Evolutionary conservation across 176 grass and related monocot genomes (phyloP), one percentile per base, ranked within the genome.

Genomic region (Sorghum bicolor): DNA sequence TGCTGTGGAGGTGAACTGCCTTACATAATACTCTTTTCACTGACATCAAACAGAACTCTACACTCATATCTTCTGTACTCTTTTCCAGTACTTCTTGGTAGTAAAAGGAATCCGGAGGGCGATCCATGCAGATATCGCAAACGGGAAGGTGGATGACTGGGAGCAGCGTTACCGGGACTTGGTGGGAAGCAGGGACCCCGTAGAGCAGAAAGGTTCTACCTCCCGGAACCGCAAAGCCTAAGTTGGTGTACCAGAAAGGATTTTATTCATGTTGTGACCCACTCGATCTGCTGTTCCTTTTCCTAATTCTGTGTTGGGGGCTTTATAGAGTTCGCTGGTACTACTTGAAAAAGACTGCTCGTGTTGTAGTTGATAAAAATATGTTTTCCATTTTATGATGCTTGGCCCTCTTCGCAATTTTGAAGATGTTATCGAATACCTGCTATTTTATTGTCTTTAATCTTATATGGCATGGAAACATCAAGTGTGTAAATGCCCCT

Each of bases 121-220:
- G 2, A 96, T 99, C 34, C 86, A 87, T 48, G 26, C 74, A 33
- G 96, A 96, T 75, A 80, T 96, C 24, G 25, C 87, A 8, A 94
- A 86, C 0, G 89, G 94, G 67, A 89, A 81, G 57, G 81, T 85
- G 61, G 93, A 92, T 62, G 88, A 91, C 22, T 94, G 93, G 96
- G 96, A 96, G 84, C 91, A 94, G 70, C 86, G 91, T 45, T 94
- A 99, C 38, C 52, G 86, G 62, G 91, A 92, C 73, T 87, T 94
- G 78, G 91, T 90, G 60, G 88, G 86, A 63, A 84, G 84, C 50
- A 80, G 68, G 48, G 70, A 83, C 48, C 69, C 50, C 0, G 75
- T 86, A 70, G 89, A 87, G 40, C 80, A 80, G 75, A 87, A 87
- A 75, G 84, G 1, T 80, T 80, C 58, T 5, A 29, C 66, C 14